Conservation (phyloP, 2,329 filamentous ascomycete genomes). For the Helminthosporium solani region DNA sequence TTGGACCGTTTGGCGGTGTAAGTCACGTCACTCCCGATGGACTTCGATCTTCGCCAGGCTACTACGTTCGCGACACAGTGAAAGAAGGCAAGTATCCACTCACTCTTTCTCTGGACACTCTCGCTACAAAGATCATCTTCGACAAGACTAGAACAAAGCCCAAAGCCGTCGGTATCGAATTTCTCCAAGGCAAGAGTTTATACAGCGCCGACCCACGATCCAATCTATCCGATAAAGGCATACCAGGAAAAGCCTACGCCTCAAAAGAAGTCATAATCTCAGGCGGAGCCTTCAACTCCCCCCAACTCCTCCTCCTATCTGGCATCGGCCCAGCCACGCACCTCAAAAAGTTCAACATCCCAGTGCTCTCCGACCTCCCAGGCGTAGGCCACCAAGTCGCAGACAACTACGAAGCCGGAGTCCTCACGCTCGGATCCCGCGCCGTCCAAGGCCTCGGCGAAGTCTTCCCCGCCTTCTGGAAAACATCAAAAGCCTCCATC, state of each 20-base stretch:
- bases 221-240: constrained; percentile 18
- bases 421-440: constrained; percentile 19
- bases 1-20: constrained; percentile 34
- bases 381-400: constrained; percentile 54
- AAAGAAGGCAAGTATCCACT: constrained; percentile 42
- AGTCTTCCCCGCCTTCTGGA: constrained; percentile 30
- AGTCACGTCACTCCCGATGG: constrained; percentile 27
- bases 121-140: constrained; percentile 48
- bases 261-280: constrained; percentile 30
- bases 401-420: constrained; percentile 27
- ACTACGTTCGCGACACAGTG: constrained; percentile 51
- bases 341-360: constrained; percentile 56
- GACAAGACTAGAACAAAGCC: constrained; percentile 31
- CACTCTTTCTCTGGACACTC: constrained; percentile 38
- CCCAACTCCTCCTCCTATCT: constrained; percentile 63
- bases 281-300: constrained; percentile 59
- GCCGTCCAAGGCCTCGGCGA: constrained; percentile 18
- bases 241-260: constrained; percentile 43
- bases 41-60: constrained; percentile 26
- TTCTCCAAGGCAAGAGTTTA: constrained; percentile 43
- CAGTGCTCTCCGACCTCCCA: constrained; percentile 54
- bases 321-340: constrained; percentile 59
- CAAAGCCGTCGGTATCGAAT: constrained; percentile 49
- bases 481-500: constrained; percentile 21
- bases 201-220: constrained; percentile 49